phyloP scores from a whole-genome alignment of 306 rosid species.

The Sicyos edulis region DNA sequence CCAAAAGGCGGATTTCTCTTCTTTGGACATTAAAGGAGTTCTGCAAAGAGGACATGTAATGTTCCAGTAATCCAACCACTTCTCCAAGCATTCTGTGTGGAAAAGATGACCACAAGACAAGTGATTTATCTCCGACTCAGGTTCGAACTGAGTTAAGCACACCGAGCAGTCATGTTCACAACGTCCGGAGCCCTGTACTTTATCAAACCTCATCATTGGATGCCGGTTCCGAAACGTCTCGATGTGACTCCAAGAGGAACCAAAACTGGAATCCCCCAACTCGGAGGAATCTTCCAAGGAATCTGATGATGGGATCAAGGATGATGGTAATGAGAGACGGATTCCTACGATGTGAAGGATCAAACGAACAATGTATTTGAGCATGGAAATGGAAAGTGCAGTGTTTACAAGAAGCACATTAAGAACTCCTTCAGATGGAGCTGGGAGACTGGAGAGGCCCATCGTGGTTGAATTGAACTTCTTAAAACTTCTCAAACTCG shows the following conservation, averaged over 20 bases:
- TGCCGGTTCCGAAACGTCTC: conserved; percentile 53
- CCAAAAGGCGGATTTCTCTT: conserved; percentile 49
- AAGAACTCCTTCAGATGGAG: conserved; percentile 86
- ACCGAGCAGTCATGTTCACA: conserved; percentile 68
- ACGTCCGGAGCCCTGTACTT: conserved; percentile 29
- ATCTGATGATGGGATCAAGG: conserved; percentile 34
- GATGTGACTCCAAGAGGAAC: conserved; percentile 41
- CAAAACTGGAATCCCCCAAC: conserved; percentile 33
- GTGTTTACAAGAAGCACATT: conserved; percentile 66
- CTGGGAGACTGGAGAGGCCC: conserved; percentile 93
- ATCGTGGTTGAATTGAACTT: conserved; percentile 27
- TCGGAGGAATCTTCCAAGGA: conserved; percentile 36
- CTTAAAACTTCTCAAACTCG: conserved; percentile 9
- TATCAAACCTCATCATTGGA: conserved; percentile 48
- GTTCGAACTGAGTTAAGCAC: conserved; percentile 61
- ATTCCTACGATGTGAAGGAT: conserved; percentile 66
- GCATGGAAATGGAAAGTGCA: conserved; percentile 60
- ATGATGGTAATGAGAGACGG: conserved; percentile 43
- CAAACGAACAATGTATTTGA: conserved; percentile 66
- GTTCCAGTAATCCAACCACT: conserved; percentile 90
- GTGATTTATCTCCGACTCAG: conserved; percentile 65
- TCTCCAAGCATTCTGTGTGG: conserved; percentile 74
- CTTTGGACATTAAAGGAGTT: conserved; percentile 68
- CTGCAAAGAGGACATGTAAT: conserved; percentile 92
- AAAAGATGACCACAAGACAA: conserved; percentile 82